Conservation (phyloP, 177 flowering plant species). For the Vitis hybrid region DNA sequence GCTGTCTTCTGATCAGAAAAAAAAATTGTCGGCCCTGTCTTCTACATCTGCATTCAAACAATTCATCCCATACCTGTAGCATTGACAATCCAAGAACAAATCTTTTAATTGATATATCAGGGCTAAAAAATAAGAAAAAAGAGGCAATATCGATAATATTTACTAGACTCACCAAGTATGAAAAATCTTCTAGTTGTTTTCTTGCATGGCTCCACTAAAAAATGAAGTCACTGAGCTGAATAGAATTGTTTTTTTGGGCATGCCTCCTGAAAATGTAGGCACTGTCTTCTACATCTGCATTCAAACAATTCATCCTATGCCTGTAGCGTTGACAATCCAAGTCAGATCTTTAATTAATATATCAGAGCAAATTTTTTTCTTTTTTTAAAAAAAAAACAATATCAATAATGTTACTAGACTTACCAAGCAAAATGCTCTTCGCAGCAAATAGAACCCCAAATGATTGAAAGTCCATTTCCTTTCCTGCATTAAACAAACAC, state of each 20-base stretch:
- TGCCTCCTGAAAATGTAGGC: constrained; percentile 51
- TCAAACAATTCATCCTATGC: constrained; percentile 88
- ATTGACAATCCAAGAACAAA: background rate
- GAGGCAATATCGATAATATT: background rate
- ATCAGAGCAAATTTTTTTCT: too few relatives aligned
- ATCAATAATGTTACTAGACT: background rate
- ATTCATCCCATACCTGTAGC: constrained; percentile 84
- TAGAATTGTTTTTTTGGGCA: constrained; percentile 13
- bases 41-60: constrained; percentile 69
- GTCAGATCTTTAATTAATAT: background rate
- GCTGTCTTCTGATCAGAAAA: too few relatives aligned
- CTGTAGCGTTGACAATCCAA: constrained; percentile 28
- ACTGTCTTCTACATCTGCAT: constrained; percentile 63
- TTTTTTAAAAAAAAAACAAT: too few relatives aligned
- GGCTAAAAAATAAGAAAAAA: background rate
- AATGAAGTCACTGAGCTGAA: constrained; percentile 77
- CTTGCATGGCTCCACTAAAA: constrained; percentile 37
- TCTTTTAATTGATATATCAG: background rate
- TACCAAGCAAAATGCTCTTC: constrained; percentile 92
- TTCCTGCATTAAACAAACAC: constrained; percentile 49
- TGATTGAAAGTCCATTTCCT: constrained; percentile 65
- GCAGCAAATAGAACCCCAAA: constrained; percentile 83
- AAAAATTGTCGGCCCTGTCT: constrained; percentile 50
- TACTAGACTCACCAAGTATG: constrained; percentile 42
- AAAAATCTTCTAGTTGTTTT: too few relatives aligned